Evolutionary conservation across 768 basidiomycete genomes (phyloP), one percentile per base, ranked within the genome.

Genomic region (Amanita polypyramis): DNA sequence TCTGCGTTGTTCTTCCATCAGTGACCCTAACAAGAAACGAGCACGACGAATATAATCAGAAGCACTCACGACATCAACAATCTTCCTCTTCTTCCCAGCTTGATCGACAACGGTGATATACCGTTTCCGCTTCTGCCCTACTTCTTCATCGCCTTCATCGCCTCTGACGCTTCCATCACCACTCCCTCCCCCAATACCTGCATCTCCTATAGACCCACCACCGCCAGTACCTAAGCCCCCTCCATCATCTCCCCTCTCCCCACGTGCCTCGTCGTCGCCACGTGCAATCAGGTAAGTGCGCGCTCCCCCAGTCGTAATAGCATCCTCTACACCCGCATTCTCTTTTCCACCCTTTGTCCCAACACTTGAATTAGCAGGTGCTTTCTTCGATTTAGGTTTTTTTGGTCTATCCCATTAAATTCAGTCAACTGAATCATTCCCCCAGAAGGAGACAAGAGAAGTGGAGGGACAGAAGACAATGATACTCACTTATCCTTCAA

Each of bases 381-480:
- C 54, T 57, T 81, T 80, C 62, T 76, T 80, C 0, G 80, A 80
- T 61, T 80, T 82, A 1, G 82, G 79, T 59, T 86, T 86, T 68
- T 82, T 84, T 19, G 80, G 77, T 79, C 41, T 54, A 56, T 39
- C 27, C 55, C 57, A 54, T 60, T 54, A 36, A 32, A 39, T 30
- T 27, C 25, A 27, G 42, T 25, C 12, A 40, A n/a, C 23, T 9
- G 7, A 3, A 23, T 23, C 39, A 21, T 4, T 2, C 14, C 23
- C 39, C 38, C 5, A 17, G 10, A 19, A 3, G 12, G 5, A 20
- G 20, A 15, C 1, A 44, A 15, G 21, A 20, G 11, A 59, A 59
- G 42, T n/a, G 23, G 33, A 39, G 43, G 49, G 7, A 33, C 2
- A 47, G 21, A 23, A 33, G 17, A 8, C n/a, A 25, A 23, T 2